phyloP scores from a whole-genome alignment of 495 filamentous ascomycete species.

The Peziza echinospora region DNA sequence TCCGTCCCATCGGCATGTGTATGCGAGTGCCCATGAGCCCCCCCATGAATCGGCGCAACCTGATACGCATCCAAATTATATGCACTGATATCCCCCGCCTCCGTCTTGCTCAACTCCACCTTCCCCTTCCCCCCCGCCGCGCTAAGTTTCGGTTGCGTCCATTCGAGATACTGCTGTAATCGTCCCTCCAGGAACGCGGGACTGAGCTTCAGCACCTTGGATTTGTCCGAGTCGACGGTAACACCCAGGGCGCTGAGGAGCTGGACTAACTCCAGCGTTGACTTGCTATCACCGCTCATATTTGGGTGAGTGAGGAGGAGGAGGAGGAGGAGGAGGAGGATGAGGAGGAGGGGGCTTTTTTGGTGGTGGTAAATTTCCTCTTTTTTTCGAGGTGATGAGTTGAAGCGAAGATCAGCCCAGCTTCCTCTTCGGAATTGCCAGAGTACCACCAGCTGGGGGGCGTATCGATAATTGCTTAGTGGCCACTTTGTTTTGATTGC shows the following conservation, averaged over 20 bases:
- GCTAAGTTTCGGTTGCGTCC: too few relatives aligned
- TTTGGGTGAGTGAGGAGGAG: background rate
- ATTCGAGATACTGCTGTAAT: background rate
- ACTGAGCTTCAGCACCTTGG: background rate
- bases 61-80: background rate
- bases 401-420: too few relatives aligned
- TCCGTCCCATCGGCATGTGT: background rate
- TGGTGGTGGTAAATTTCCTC: too few relatives aligned
- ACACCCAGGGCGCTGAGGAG: background rate
- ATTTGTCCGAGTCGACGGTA: background rate
- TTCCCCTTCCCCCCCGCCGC: background rate
- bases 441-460: background rate
- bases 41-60: background rate
- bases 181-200: background rate
- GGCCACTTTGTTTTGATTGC: background rate
- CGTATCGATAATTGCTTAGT: background rate
- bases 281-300: background rate
- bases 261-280: background rate
- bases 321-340: background rate
- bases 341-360: too few relatives aligned
- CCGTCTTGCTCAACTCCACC: background rate
- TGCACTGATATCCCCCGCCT: background rate
- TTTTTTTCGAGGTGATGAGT: too few relatives aligned
- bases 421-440: background rate
- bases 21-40: background rate